A percentile compares a stretch with the other conserved stretches of the same genome.
Evolutionary conservation across 148 eudicot species (phyloP).

Genomic region (Nepenthes gracilis): DNA sequence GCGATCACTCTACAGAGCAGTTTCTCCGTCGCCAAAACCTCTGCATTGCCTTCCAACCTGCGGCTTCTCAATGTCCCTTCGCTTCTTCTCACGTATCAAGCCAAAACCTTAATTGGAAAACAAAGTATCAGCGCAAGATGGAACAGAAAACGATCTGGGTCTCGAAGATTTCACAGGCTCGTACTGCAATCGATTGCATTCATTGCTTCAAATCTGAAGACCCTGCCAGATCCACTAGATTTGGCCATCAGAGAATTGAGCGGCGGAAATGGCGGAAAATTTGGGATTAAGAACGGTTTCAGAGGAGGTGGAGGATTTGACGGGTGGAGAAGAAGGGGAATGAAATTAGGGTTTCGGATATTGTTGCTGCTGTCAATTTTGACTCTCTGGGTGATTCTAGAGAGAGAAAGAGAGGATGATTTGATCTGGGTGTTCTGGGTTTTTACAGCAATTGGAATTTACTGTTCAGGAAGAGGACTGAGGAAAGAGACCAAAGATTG

Average conservation of each 20-base stretch:
- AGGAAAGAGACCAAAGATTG: slow-evolving; percentile 36
- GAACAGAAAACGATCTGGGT: slow-evolving; percentile 34
- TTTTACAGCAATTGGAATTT: slow-evolving; percentile 25
- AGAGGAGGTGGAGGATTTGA: slow-evolving; percentile 35
- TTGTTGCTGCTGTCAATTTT: slow-evolving; percentile 21
- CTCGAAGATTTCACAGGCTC: slow-evolving; percentile 22
- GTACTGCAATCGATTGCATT: slow-evolving; percentile 32
- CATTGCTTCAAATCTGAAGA: slow-evolving; percentile 40
- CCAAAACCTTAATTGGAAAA: slow-evolving; percentile 16
- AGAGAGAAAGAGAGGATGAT: slow-evolving; percentile 18
- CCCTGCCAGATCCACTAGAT: slow-evolving; percentile 60
- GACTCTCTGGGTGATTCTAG: slow-evolving; percentile 29
- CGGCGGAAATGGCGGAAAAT: slow-evolving; percentile 47
- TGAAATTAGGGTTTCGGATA: slow-evolving; percentile 34
- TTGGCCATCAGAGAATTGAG: slow-evolving; percentile 33
- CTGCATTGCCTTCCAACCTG: too few relatives aligned
- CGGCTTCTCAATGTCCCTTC: too few relatives aligned
- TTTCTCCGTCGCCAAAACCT: too few relatives aligned
- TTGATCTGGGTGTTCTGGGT: slow-evolving; percentile 19
- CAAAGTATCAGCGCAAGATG: slow-evolving; percentile 25
- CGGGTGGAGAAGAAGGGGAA: slow-evolving; percentile 27
- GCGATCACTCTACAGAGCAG: too few relatives aligned
- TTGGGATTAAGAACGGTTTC: slow-evolving; percentile 24
- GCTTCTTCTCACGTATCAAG: too few relatives aligned
- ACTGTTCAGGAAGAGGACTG: slow-evolving; percentile 20